Conservation (phyloP, 768 basidiomycete genomes). For the Coprinellus aureogranulatus region DNA sequence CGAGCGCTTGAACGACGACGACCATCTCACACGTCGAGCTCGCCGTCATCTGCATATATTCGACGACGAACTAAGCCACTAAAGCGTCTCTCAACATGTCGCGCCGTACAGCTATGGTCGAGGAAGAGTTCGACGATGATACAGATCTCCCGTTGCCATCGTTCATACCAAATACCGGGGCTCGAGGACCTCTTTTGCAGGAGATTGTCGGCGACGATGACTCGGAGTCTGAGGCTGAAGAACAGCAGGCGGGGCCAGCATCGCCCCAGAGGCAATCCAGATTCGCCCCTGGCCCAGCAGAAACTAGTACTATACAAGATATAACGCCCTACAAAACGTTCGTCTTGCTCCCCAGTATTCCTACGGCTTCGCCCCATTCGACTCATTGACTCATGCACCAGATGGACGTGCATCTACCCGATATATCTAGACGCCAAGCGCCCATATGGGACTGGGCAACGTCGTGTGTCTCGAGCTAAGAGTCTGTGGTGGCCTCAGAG, state of each 20-base stretch:
- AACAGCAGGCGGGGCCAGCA: conserved; percentile 51
- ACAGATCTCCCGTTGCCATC: conserved; percentile 83
- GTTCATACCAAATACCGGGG: conserved; percentile 62
- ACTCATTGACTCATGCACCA: conserved; percentile 26
- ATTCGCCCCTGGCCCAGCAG: conserved; percentile 22
- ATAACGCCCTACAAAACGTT: conserved; percentile 84
- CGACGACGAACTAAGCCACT: conserved; percentile 8
- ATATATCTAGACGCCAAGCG: conserved; percentile 96
- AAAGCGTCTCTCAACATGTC: conserved; percentile 47
- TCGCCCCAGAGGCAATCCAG: conserved; percentile 41
- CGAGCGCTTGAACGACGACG: conserved; percentile 2
- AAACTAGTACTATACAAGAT: conserved; percentile 46
- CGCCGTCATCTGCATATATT: conserved; percentile 1
- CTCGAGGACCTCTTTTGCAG: conserved; percentile 74
- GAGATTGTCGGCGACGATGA: conserved; percentile 61
- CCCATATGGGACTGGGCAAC: conserved; percentile 77
- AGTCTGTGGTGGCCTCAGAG: conserved; percentile 94
- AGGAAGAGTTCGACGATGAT: conserved; percentile 91
- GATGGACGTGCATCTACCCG: conserved; percentile 96
- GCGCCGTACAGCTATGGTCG: conserved; percentile 57
- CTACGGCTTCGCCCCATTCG: not conserved
- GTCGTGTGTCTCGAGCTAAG: conserved; percentile 75
- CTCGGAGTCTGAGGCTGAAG: conserved; percentile 19
- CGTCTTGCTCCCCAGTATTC: conserved; percentile 22
- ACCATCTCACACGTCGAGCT: conserved; percentile 2